phyloP scores from a whole-genome alignment of 2,329 filamentous ascomycete genomes.

The Orbilia oligospora region DNA sequence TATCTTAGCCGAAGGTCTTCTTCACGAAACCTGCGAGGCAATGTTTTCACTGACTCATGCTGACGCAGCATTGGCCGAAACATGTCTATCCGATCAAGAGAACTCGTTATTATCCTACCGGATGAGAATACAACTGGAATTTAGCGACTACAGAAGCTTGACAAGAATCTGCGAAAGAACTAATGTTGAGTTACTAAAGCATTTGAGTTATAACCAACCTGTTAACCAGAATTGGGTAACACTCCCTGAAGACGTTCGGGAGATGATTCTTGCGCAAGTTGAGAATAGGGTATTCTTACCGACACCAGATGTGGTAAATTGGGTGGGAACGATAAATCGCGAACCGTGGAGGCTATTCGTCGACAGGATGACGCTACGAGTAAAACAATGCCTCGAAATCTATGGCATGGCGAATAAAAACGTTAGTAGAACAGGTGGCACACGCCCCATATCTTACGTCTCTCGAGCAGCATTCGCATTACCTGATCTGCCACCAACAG shows the following conservation, averaged over 20 bases:
- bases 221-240: constrained; percentile 66
- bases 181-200: constrained; percentile 65
- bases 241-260: constrained; percentile 65
- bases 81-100: constrained; percentile 65
- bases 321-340: constrained; percentile 61
- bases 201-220: constrained; percentile 66
- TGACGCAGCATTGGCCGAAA: constrained; percentile 65
- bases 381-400: constrained; percentile 61
- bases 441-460: constrained; percentile 48
- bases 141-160: constrained; percentile 63
- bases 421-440: constrained; percentile 37
- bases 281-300: constrained; percentile 63
- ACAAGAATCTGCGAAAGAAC: constrained; percentile 64
- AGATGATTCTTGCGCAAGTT: constrained; percentile 65
- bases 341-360: constrained; percentile 62
- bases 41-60: constrained; percentile 64
- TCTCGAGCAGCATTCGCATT: constrained; percentile 51
- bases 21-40: constrained; percentile 66
- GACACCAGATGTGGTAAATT: constrained; percentile 63
- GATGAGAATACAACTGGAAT: constrained; percentile 66
- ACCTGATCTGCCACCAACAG: constrained; percentile 48
- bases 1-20: constrained; percentile 65
- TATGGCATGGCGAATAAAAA: constrained; percentile 54
- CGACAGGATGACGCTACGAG: constrained; percentile 32
- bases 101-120: constrained; percentile 64